Conservation (phyloP, 78 protist species). For the Dictyostelium brefeldianum region DNA sequence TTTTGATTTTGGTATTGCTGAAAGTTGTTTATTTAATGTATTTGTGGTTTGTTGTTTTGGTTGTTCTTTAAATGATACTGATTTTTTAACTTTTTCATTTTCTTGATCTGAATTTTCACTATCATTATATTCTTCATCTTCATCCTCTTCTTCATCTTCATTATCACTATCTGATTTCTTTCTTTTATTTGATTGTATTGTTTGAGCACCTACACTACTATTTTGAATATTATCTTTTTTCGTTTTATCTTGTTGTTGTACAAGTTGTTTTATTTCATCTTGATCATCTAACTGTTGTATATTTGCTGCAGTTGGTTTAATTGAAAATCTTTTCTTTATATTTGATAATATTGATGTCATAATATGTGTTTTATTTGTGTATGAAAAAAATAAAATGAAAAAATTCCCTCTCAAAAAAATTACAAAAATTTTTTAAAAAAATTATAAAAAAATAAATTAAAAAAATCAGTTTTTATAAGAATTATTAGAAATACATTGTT, state of each 20-base stretch:
- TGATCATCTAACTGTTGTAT: background rate
- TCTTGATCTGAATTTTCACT: background rate
- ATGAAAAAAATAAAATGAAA: background rate
- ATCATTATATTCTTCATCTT: background rate
- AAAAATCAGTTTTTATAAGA: too few species aligned
- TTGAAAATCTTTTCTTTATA: slow-evolving; percentile 11
- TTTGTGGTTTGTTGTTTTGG: background rate
- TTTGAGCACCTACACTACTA: background rate
- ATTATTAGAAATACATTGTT: background rate
- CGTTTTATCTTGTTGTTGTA: slow-evolving; percentile 1
- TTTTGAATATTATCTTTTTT: background rate
- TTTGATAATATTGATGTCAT: slow-evolving; percentile 16
- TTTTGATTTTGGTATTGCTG: slow-evolving; percentile 32
- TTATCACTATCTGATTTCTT: slow-evolving; percentile 7
- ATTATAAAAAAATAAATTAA: background rate
- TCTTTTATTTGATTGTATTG: slow-evolving; percentile 7
- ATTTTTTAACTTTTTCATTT: background rate
- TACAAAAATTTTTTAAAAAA: background rate
- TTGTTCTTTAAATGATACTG: slow-evolving; percentile 18
- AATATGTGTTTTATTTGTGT: background rate
- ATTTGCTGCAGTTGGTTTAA: background rate
- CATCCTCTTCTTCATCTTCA: background rate
- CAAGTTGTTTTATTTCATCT: slow-evolving; percentile 1
- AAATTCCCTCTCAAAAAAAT: background rate
- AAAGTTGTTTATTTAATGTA: slow-evolving; percentile 6